A percentile compares a stretch with the other conserved stretches of the same genome.
Conservation (phyloP, 2,329 filamentous ascomycete species). For the Massarina eburnea region DNA sequence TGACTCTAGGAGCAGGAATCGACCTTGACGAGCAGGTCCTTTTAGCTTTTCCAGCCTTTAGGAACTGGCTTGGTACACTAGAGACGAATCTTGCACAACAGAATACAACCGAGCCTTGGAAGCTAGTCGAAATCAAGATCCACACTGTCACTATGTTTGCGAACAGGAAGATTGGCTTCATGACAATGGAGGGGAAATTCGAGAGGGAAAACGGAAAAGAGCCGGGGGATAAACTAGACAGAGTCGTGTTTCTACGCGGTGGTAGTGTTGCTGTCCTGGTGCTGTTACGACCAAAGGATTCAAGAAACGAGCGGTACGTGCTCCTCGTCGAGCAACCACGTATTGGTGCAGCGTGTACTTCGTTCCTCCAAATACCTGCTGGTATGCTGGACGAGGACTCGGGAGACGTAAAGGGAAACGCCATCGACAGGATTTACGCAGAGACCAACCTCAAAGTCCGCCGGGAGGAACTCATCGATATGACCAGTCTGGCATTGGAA, state of each 20-base stretch:
- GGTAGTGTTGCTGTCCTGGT: conserved; percentile 59
- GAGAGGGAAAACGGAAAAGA: background rate
- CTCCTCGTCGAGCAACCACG: conserved; percentile 59
- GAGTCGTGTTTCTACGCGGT: conserved; percentile 56
- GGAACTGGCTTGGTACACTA: background rate
- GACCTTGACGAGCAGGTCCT: background rate
- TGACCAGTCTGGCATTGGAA: conserved; percentile 53
- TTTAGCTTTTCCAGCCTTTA: background rate
- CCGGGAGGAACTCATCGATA: conserved; percentile 52
- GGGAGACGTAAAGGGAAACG: background rate
- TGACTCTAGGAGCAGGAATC: background rate
- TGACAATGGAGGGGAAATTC: background rate
- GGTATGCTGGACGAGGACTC: conserved; percentile 53
- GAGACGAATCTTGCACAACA: background rate
- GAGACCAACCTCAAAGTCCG: conserved; percentile 56
- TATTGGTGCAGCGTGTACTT: conserved; percentile 53
- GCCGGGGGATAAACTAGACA: conserved; percentile 16
- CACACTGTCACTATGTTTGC: background rate
- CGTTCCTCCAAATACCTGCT: conserved; percentile 57
- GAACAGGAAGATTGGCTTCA: background rate
- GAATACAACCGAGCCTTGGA: background rate
- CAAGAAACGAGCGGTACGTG: conserved; percentile 47
- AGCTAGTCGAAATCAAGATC: background rate
- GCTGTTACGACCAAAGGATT: conserved; percentile 51
- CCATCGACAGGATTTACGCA: conserved; percentile 49